Percentiles rank a stretch among this genome's conserved stretches.
phyloP scores from a whole-genome alignment of 371 early-diverging fungal species.

The Zopfochytrium polystomum region DNA sequence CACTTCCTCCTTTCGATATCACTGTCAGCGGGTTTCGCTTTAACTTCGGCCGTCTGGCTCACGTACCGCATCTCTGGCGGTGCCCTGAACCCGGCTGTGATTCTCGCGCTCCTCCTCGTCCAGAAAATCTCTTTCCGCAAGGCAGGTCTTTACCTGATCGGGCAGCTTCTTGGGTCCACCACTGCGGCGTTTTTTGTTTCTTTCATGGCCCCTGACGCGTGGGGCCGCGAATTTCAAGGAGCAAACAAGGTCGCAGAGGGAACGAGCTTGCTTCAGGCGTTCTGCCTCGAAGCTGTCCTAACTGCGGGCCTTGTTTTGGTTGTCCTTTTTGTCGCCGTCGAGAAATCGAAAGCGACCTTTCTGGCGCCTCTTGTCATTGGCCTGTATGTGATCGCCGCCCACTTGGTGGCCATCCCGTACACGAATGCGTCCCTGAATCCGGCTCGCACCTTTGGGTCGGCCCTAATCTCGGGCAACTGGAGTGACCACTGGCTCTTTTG shows the following conservation, averaged over 20 bases:
- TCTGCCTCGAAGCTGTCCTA: slow-evolving; percentile 54
- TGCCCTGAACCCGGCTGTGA: slow-evolving; percentile 58
- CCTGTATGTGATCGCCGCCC: slow-evolving; percentile 37
- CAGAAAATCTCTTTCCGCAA: slow-evolving; percentile 46
- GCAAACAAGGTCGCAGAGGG: slow-evolving; percentile 31
- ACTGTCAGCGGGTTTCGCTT: slow-evolving; percentile 48
- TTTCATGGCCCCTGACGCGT: slow-evolving; percentile 39
- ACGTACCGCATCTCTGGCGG: no score
- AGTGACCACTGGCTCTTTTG: slow-evolving; percentile 61
- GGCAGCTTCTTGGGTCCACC: slow-evolving; percentile 54
- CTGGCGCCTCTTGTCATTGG: slow-evolving; percentile 57
- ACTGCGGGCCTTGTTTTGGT: slow-evolving; percentile 48
- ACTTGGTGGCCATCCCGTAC: slow-evolving; percentile 5
- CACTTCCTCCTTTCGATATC: slow-evolving; percentile 41
- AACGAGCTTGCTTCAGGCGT: slow-evolving; percentile 37
- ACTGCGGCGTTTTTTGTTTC: slow-evolving; percentile 46
- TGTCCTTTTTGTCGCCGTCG: slow-evolving; percentile 50
- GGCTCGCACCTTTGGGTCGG: slow-evolving; percentile 58
- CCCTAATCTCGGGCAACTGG: slow-evolving; percentile 53
- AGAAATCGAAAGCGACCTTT: slow-evolving; percentile 44
- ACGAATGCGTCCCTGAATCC: slow-evolving; percentile 48
- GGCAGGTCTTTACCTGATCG: slow-evolving; percentile 43
- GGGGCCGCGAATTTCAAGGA: slow-evolving; percentile 33
- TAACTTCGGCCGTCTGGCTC: slow-evolving; percentile 46
- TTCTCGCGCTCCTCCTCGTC: slow-evolving; percentile 43